phyloP scores from a whole-genome alignment of 2,329 filamentous ascomycete genomes.

The Talaromyces verruculosus region DNA sequence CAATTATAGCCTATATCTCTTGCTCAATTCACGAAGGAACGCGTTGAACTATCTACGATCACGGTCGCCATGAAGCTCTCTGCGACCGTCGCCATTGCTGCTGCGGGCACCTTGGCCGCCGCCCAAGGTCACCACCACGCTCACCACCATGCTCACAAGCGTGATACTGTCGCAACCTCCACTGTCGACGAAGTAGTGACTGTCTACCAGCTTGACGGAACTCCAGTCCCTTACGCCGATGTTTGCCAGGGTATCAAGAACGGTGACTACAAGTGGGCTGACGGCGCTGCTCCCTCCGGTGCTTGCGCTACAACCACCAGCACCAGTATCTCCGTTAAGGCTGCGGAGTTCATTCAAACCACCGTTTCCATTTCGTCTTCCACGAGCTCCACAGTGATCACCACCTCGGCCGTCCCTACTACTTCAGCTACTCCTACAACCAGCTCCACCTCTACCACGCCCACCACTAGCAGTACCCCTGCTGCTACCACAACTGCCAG shows the following conservation, averaged over 20 bases:
- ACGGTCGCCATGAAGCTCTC: conserved; percentile 43
- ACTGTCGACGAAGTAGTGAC: conserved; percentile 64
- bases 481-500: conserved; percentile 20
- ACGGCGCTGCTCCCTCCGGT: conserved; percentile 61
- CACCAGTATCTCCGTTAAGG: conserved; percentile 35
- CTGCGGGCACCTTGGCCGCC: conserved; percentile 44
- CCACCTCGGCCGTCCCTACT: conserved; percentile 21
- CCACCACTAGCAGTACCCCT: conserved; percentile 24
- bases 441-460: conserved; percentile 19
- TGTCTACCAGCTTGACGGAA: conserved; percentile 69
- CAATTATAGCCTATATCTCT: not conserved
- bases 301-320: conserved; percentile 45
- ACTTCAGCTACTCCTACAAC: conserved; percentile 25
- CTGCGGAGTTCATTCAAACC: conserved; percentile 53
- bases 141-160: conserved; percentile 44
- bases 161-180: conserved; percentile 50
- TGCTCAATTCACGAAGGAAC: not conserved
- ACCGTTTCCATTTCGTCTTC: conserved; percentile 18
- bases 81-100: conserved; percentile 43
- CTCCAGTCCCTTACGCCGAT: conserved; percentile 58
- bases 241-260: conserved; percentile 70
- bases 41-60: not conserved
- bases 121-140: conserved; percentile 47
- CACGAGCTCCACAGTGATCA: conserved; percentile 5
- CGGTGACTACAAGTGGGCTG: conserved; percentile 64